Evolutionary conservation across 202 grass and related monocot species (phyloP).

Genomic region (Musa balbisiana): DNA sequence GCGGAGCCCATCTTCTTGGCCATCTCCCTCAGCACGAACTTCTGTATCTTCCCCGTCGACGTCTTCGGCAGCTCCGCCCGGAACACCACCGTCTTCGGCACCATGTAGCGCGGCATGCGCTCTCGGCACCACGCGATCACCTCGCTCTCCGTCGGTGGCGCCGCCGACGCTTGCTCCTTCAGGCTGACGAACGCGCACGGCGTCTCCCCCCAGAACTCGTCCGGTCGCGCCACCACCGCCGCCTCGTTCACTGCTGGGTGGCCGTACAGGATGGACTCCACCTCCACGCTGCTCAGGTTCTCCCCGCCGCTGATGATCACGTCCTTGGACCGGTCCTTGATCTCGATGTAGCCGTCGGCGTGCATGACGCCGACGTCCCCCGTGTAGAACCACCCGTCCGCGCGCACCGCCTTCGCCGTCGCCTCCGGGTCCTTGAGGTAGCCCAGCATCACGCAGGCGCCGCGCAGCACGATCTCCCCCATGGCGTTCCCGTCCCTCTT

Average conservation of each 20-base stretch:
- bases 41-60: conserved; percentile 76
- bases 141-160: conserved; percentile 28
- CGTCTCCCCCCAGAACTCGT: conserved; percentile 80
- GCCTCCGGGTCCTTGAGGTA: conserved; percentile 49
- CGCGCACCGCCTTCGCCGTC: conserved; percentile 33
- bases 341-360: conserved; percentile 75
- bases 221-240: conserved; percentile 59
- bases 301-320: conserved; percentile 94
- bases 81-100: conserved; percentile 69
- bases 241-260: conserved; percentile 69
- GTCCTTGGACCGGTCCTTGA: conserved; percentile 87
- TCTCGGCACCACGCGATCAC: conserved; percentile 63
- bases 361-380: conserved; percentile 90
- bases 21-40: conserved; percentile 47
- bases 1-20: conserved; percentile 51
- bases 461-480: conserved; percentile 77
- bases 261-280: conserved; percentile 63
- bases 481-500: conserved; percentile 39
- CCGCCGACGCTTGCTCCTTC: conserved; percentile 23
- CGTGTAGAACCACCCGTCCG: conserved; percentile 82
- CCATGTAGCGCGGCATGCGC: conserved; percentile 78
- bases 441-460: conserved; percentile 59
- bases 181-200: conserved; percentile 76
- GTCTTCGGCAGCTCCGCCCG: conserved; percentile 71
- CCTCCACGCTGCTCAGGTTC: conserved; percentile 95